Evolutionary conservation across 106 monocot species (phyloP).

Genomic region (Allium fistulosum): DNA sequence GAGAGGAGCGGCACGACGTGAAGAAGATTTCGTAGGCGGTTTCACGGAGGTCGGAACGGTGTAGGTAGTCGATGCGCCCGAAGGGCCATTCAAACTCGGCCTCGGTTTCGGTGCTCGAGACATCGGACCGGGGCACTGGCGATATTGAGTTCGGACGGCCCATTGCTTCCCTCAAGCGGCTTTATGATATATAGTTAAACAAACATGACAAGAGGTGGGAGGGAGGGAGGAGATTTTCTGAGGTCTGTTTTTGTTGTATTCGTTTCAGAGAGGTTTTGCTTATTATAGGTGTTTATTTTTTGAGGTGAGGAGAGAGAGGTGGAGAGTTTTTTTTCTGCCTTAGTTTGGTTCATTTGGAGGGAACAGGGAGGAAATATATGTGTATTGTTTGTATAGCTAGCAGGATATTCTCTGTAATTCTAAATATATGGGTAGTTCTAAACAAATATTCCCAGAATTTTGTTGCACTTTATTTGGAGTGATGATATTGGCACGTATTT

Average conservation of each 20-base stretch:
- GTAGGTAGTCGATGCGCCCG: slow-evolving; percentile 57
- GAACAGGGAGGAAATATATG: neutral
- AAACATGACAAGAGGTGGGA: neutral
- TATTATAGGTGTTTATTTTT: neutral
- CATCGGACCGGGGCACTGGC: slow-evolving; percentile 12
- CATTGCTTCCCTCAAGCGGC: neutral
- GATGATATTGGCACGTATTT: too few species aligned
- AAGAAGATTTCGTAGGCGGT: slow-evolving; percentile 92
- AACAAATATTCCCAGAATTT: too few species aligned
- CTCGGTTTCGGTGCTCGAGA: slow-evolving; percentile 1
- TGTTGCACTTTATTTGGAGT: too few species aligned
- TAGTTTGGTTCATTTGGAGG: neutral
- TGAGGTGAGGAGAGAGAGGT: slow-evolving; percentile 13
- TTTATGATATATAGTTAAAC: neutral
- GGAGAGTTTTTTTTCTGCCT: slow-evolving; percentile 5
- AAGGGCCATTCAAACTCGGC: slow-evolving; percentile 72
- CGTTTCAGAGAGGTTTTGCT: neutral
- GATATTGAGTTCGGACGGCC: slow-evolving; percentile 8
- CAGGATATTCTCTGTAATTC: too few species aligned
- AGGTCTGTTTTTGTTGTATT: slow-evolving; percentile 6
- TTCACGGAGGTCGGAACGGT: slow-evolving; percentile 51
- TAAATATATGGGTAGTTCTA: too few species aligned
- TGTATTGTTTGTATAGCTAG: too few species aligned
- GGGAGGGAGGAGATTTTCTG: slow-evolving; percentile 7
- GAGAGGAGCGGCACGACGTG: slow-evolving; percentile 62